Evolutionary conservation across 2,329 filamentous ascomycete genomes (phyloP).

Genomic region (Sclerotinia borealis): DNA sequence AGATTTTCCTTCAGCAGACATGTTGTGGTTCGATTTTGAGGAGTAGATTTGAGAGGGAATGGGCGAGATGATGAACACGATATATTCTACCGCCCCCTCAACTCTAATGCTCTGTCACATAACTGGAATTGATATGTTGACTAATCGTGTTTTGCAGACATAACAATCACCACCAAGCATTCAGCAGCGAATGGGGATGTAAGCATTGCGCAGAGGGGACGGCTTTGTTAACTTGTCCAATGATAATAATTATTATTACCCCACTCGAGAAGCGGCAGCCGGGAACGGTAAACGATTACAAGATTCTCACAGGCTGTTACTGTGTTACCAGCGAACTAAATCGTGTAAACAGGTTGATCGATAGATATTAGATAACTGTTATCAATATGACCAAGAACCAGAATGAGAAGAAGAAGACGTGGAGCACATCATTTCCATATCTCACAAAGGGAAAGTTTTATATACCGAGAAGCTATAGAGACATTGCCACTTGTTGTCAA

Average conservation of each 20-base stretch:
- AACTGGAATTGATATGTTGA: not conserved
- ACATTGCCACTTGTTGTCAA: too few species aligned
- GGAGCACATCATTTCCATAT: too few species aligned
- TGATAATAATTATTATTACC: not conserved
- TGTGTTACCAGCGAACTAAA: not conserved
- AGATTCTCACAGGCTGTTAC: not conserved
- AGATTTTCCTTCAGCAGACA: constrained; percentile 6
- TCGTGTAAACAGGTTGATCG: not conserved
- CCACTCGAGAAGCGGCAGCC: not conserved
- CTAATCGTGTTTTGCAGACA: not conserved
- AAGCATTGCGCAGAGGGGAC: not conserved
- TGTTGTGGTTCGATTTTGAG: not conserved
- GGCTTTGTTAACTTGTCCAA: not conserved
- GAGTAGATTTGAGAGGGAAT: not conserved
- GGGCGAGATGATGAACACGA: not conserved
- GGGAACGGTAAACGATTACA: not conserved
- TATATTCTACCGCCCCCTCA: not conserved
- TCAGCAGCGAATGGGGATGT: not conserved
- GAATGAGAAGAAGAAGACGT: not conserved
- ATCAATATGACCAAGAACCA: not conserved
- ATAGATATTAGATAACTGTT: too few species aligned
- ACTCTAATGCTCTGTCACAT: not conserved
- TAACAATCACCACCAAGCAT: not conserved
- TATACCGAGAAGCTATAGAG: too few species aligned
- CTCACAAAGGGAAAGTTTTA: too few species aligned